Percentiles rank a stretch among this genome's conserved stretches.
Evolutionary conservation across 345 rosid species (phyloP).

Genomic region (Eutrema heterophyllum): DNA sequence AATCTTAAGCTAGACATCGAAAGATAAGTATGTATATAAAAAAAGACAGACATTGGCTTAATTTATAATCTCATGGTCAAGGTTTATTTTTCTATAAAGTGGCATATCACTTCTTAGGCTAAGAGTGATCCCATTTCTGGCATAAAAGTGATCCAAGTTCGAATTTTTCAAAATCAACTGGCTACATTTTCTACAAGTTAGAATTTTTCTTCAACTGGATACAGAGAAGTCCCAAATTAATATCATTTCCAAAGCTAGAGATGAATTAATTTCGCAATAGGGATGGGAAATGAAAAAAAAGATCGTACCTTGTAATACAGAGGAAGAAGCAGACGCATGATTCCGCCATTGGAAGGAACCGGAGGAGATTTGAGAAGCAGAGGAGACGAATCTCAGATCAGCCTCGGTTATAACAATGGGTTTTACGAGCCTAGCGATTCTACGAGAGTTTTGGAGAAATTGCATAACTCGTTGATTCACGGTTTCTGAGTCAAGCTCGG

Average conservation of each 20-base stretch:
- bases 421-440: constrained; percentile 38
- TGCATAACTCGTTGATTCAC: constrained; percentile 32
- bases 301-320: constrained; percentile 33
- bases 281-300: not conserved
- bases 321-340: constrained; percentile 7
- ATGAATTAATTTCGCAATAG: not conserved
- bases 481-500: not conserved
- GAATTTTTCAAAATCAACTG: not conserved
- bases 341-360: constrained; percentile 25
- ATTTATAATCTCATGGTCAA: not conserved
- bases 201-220: not conserved
- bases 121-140: not conserved
- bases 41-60: too few relatives aligned
- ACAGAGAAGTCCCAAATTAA: too few relatives aligned
- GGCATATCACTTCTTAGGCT: not conserved
- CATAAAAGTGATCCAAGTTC: not conserved
- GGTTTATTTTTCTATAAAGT: not conserved
- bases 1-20: not conserved
- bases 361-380: constrained; percentile 22
- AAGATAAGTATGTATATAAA: not conserved
- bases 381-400: constrained; percentile 22
- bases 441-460: constrained; percentile 38
- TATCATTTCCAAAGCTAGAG: not conserved
- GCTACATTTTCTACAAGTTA: not conserved
- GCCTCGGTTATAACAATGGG: constrained; percentile 24